phyloP scores from a whole-genome alignment of 75 land plant species.

The Cryptomeria japonica region DNA sequence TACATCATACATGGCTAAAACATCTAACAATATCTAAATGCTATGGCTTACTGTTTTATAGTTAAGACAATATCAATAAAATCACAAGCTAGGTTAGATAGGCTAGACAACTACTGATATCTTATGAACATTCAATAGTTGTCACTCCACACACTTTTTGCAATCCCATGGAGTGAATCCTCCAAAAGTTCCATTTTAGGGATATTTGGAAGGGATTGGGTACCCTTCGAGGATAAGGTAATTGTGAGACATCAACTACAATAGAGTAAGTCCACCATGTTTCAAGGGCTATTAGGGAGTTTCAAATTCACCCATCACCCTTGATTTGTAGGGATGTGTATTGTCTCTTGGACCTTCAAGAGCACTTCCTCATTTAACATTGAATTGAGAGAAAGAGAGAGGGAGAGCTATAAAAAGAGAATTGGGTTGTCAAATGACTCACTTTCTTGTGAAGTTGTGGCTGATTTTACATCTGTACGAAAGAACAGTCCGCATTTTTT shows the following conservation, averaged over 20 bases:
- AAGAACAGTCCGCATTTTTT: constrained; percentile 28
- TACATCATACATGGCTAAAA: too few relatives aligned
- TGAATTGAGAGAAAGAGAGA: not conserved
- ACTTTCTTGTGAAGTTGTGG: constrained; percentile 31
- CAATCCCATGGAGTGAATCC: too few relatives aligned
- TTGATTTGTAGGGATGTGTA: not conserved
- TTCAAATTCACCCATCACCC: not conserved
- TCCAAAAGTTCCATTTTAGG: too few relatives aligned
- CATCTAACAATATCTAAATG: too few relatives aligned
- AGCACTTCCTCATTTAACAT: not conserved
- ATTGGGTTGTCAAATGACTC: constrained; percentile 3
- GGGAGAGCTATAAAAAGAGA: not conserved
- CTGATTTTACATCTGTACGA: constrained; percentile 25
- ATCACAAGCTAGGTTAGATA: too few relatives aligned
- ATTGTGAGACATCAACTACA: not conserved
- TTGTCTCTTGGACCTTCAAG: not conserved
- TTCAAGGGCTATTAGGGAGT: not conserved
- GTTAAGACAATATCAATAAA: too few relatives aligned
- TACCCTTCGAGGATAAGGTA: not conserved
- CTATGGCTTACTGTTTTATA: too few relatives aligned
- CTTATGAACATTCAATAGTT: too few relatives aligned
- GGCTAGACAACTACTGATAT: too few relatives aligned
- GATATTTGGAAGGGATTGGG: not conserved
- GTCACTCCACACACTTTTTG: too few relatives aligned
- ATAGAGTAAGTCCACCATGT: not conserved